Base-by-base conservation (phyloP, 768 basidiomycete genomes). In the Gymnopilus junonius region DNA sequence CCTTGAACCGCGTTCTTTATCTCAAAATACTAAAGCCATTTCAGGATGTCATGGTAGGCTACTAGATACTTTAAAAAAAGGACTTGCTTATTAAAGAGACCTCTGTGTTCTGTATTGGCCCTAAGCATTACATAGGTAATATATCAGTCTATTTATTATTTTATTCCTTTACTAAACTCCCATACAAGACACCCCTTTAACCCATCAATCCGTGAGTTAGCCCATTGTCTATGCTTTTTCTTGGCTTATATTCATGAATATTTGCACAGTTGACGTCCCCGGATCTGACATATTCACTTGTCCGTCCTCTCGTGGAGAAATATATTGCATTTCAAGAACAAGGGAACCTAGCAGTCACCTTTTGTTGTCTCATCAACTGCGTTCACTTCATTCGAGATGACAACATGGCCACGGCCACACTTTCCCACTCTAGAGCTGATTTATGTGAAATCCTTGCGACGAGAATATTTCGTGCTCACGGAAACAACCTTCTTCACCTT, bases 361-460 rank as follows among this genome's bases (percentile, higher is more conserved):
- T 97, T 71, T 94, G 94, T 69, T 85, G 95, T 62, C 87, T 97
- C 3, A 78, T 97, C 58, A 97, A 95, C 75, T 87, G 93, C 35
- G 85, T 94, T 3, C 87, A 95, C 74, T 97, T 97, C 75, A 71
- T 87, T 14, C 88, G 90, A 34, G 94, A 96, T 75, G 84, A 89
- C 45, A 85, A 88, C 67, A 77, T 94, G 64, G 83, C 87, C 8
- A 90, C 90, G 25, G 78, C 85, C 62, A 77, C 90, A 0, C 73
- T 97, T 29, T 95, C 91, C 1, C 76, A 80, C 10, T 87, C 93
- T 1, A 85, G 96, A 35, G 95, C 94, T 1, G 77, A 82, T 37
- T 83, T 98, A 25, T 98, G 96, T 75, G 96, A 98, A 76, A 87
- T 97, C 39, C 83, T 98, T 11, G 96, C 96, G 2, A 92, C 89